Evolutionary conservation across 1,284 basidiomycete species (phyloP), one percentile per base, ranked within the genome.

Genomic region (Chondrostereum purpureum): DNA sequence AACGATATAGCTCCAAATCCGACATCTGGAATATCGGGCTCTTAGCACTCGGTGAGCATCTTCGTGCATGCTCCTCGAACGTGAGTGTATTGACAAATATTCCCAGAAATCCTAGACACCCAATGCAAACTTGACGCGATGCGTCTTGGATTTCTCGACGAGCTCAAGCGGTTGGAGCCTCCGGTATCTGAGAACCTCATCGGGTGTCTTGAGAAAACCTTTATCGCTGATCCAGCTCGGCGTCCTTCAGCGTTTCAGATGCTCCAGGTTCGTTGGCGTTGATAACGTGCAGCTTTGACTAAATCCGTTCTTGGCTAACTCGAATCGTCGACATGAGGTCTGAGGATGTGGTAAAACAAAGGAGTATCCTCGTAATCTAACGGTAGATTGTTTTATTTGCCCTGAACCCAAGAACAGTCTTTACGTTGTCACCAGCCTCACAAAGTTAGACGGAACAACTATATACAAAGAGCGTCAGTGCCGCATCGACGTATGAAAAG

Each of bases 21-120:
- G 86, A 89, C 57, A 86, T 89, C 46, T 89, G 86, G 86, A 85
- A 83, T 17, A 65, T 88, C 16, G 85, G 85, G 13, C 85, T 88
- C 68, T 86, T 88, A 82, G 83, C 83, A 0, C 86, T 88, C 59
- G 85, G 50, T 50, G 12, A 18, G 40, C 20, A 17, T 40, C 16
- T 17, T 10, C 12, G 16, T 6, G 19, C 11, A 6, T 2, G 4
- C 31, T 39, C 40, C 3, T 14, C 19, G 11, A 8, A n/a, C 23
- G 18, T 24, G 6, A 47, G n/a, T n/a, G 11, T 17, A 3, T 4
- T 14, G 13, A 18, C 3, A 5, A 24, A 16, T 5, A 18, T 8
- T 16, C 11, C 8, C 14, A 47, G 43, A 39, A 40, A 45, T 38
- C 21, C 43, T 20, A n/a, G 35, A 39, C 36, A 44, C 38, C 24